Evolutionary conservation across 352 stramenopile species (phyloP).

Genomic region (Globisporangium cylindrosporum): DNA sequence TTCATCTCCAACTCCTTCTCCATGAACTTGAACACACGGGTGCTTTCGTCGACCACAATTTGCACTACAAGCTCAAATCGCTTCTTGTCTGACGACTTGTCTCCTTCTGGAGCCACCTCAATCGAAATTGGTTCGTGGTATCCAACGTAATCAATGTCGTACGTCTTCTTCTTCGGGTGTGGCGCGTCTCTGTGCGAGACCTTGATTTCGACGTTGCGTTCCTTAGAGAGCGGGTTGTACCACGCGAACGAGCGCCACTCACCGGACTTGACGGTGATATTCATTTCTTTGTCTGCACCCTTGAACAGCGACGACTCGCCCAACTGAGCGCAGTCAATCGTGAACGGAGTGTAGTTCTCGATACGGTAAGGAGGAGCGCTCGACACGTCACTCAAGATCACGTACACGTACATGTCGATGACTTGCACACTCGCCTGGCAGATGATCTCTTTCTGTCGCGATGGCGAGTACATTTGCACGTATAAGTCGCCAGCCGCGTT

Average conservation of each 20-base stretch:
- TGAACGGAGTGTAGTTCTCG: conserved; percentile 87
- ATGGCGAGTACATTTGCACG: conserved; percentile 76
- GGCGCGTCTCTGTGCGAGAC: conserved; percentile 52
- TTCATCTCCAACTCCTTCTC: conserved; percentile 79
- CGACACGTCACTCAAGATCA: conserved; percentile 81
- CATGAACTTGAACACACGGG: conserved; percentile 76
- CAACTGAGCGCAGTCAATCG: conserved; percentile 70
- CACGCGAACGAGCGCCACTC: conserved; percentile 82
- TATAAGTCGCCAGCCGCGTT: conserved; percentile 77
- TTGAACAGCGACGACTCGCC: conserved; percentile 70
- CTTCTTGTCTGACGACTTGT: conserved; percentile 17
- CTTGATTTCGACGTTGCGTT: conserved; percentile 72
- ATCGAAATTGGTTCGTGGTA: conserved; percentile 70
- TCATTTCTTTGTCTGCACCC: conserved; percentile 45
- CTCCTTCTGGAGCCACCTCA: conserved; percentile 39
- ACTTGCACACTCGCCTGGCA: conserved; percentile 84
- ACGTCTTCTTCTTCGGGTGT: conserved; percentile 65
- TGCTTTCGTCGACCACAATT: conserved; percentile 77
- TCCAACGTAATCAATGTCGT: conserved; percentile 82
- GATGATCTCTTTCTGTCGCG: conserved; percentile 71
- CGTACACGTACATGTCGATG: conserved; percentile 88
- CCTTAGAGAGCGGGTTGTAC: conserved; percentile 82
- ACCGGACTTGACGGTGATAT: conserved; percentile 51
- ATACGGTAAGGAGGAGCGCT: conserved; percentile 79
- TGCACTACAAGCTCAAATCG: conserved; percentile 66